These are phyloP conservation scores for Plenodomus tracheiphilus DNA, from an alignment of 2,329 filamentous ascomycete genomes.

Conservation along the genomic window DNA sequence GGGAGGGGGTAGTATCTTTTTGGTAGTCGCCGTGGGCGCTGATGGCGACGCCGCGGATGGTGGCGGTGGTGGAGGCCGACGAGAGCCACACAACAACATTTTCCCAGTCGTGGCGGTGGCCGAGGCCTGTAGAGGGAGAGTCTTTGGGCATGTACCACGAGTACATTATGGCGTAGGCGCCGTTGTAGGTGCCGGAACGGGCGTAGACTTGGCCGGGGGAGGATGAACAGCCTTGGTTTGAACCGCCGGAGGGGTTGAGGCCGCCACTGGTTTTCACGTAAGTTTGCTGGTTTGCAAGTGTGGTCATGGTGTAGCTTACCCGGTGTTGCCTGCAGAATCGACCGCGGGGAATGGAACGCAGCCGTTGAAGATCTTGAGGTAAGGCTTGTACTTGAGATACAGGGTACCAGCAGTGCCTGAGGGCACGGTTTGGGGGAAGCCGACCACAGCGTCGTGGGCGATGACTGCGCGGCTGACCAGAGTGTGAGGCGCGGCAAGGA, in stretches of 20 bases:
- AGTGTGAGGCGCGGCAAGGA: constrained; percentile 27
- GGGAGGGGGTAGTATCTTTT: constrained; percentile 33
- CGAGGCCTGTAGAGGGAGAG: constrained; percentile 48
- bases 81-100: constrained; percentile 58
- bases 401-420: constrained; percentile 51
- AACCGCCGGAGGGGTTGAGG: constrained; percentile 46
- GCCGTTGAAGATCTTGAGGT: constrained; percentile 59
- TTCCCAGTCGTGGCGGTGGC: constrained; percentile 62
- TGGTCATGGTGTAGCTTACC: constrained; percentile 45
- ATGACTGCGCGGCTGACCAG: constrained; percentile 50
- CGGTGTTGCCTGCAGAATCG: constrained; percentile 60
- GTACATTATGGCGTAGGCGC: constrained; percentile 56
- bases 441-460: constrained; percentile 53
- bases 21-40: constrained; percentile 55
- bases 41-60: constrained; percentile 55
- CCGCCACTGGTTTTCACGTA: constrained; percentile 44
- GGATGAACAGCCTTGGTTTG: constrained; percentile 47
- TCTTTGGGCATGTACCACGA: constrained; percentile 58
- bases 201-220: constrained; percentile 58
- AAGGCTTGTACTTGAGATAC: constrained; percentile 61
- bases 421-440: constrained; percentile 59
- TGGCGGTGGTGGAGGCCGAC: constrained; percentile 44
- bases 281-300: background rate
- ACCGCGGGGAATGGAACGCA: constrained; percentile 68
- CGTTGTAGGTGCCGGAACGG: constrained; percentile 48